Conservation (phyloP, 768 basidiomycete genomes). For the Tephrocybe sp. region DNA sequence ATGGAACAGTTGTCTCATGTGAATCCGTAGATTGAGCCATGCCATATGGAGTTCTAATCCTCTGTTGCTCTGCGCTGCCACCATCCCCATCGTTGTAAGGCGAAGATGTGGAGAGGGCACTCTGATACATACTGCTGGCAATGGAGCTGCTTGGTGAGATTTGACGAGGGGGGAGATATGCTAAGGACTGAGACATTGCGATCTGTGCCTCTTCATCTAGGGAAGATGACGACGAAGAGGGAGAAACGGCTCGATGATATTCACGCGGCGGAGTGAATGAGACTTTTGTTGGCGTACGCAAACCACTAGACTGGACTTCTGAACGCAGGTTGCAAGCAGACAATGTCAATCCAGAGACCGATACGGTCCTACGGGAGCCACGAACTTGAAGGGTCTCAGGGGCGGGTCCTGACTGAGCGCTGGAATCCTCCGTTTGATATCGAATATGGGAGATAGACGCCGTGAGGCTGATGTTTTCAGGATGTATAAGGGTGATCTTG, state of each 20-base stretch:
- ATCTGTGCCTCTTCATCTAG: constrained; percentile 64
- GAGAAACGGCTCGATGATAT: constrained; percentile 34
- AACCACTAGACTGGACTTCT: constrained; percentile 6
- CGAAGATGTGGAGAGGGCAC: constrained; percentile 50
- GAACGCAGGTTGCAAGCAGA: constrained; percentile 44
- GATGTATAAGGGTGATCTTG: constrained; percentile 66
- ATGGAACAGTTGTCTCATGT: constrained; percentile 1
- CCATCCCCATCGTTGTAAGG: constrained; percentile 1
- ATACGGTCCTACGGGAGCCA: constrained; percentile 46
- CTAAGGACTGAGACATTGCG: constrained; percentile 76
- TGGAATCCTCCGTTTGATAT: constrained; percentile 47
- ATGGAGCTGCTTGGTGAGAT: constrained; percentile 45
- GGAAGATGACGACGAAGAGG: constrained; percentile 54
- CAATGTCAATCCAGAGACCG: constrained; percentile 54
- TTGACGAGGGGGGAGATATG: constrained; percentile 49
- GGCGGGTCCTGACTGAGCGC: neutral
- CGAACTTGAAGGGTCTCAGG: constrained; percentile 6
- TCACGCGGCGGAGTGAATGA: constrained; percentile 18
- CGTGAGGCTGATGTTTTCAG: constrained; percentile 58
- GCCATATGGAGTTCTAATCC: constrained; percentile 16
- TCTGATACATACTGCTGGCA: constrained; percentile 75
- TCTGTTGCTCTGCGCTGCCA: neutral
- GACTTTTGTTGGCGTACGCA: constrained; percentile 18
- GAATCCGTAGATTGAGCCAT: neutral
- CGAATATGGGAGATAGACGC: constrained; percentile 53